Evolutionary conservation across 2,329 filamentous ascomycete genomes (phyloP), one percentile per base, ranked within the genome.

Genomic region (Myriosclerotinia duriaeana): DNA sequence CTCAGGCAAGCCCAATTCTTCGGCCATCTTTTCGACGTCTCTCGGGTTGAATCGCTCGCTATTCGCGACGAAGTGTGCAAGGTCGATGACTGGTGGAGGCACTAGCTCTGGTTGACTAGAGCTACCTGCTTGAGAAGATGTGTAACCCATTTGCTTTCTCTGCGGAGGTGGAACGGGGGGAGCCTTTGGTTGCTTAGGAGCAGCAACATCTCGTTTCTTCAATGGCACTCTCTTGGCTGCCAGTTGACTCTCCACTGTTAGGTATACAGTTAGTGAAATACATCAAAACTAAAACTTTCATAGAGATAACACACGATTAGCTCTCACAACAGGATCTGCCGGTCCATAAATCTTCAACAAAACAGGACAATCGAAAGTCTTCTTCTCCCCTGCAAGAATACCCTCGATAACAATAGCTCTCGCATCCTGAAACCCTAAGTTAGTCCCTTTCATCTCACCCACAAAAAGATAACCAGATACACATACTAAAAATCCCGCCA

Each of bases 11-110:
- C 73, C 75, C 69, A 74, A 75, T 56, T 87, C 85, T 72, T 88
- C 83, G 1, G 90, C 89, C 72, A 94, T 85, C 50, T 85, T 84
- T 73, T 93, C 89, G 8, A 89, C 83, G 88, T 84, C 74, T 88
- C 84, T 20, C 82, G 84, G 53, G 86, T 84, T 68, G 86, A 93
- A 86, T 4, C 83, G 81, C 72, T 91, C 84, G 72, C 90, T 92
- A 44, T 82, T 82, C 60, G 84, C 81, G 20, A 92, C 79, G 8
- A 95, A 83, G 30, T 89, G 83, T 42, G 89, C 68, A 60, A 74
- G 68, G 44, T 69, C 69, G 30, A 72, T 65, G 56, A 70, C 69
- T 36, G 70, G 70, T 44, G 64, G 63, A 38, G 66, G 58, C 20
- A 70, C 68, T 17, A 64, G 65, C 38, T 70, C 64, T 9, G 44